These are phyloP conservation scores for Psilocybe subaeruginosa DNA, from an alignment of 768 basidiomycete species.

Conservation along the genomic window DNA sequence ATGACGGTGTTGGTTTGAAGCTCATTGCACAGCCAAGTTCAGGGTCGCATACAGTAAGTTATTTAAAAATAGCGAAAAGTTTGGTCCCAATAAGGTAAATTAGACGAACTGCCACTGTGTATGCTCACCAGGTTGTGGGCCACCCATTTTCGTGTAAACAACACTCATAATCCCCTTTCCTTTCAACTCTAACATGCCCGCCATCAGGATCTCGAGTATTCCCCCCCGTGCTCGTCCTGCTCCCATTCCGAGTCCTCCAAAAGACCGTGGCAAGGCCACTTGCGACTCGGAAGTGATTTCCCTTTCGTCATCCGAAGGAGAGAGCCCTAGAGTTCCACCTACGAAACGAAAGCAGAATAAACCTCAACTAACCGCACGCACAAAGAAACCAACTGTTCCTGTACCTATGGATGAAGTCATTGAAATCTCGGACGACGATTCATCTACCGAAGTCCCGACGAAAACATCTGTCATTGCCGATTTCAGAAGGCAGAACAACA, in stretches of 20 bases:
- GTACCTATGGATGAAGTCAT: constrained; percentile 40
- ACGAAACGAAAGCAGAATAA: constrained; percentile 11
- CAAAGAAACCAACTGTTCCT: constrained; percentile 9
- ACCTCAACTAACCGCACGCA: constrained; percentile 20
- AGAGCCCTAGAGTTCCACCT: constrained; percentile 12
- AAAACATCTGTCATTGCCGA: constrained; percentile 30
- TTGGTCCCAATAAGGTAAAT: constrained; percentile 17
- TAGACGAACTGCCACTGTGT: not conserved
- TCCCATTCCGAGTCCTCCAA: constrained; percentile 16
- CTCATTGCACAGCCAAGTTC: too few relatives aligned
- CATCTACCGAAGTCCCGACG: constrained; percentile 5
- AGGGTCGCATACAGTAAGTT: not conserved
- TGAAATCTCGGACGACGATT: constrained; percentile 62
- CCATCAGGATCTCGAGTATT: constrained; percentile 26
- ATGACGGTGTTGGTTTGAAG: not conserved
- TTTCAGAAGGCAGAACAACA: constrained; percentile 44
- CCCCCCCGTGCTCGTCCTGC: constrained; percentile 19
- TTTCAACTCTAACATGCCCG: constrained; percentile 29
- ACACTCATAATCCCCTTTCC: constrained; percentile 5
- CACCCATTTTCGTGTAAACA: not conserved
- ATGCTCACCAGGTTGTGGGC: not conserved
- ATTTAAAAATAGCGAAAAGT: constrained; percentile 1
- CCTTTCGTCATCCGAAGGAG: constrained; percentile 36
- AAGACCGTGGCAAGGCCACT: not conserved
- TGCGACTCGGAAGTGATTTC: constrained; percentile 25